Evolutionary conservation across 371 early-diverging fungal species (phyloP).

Genomic region (Circinella minor): DNA sequence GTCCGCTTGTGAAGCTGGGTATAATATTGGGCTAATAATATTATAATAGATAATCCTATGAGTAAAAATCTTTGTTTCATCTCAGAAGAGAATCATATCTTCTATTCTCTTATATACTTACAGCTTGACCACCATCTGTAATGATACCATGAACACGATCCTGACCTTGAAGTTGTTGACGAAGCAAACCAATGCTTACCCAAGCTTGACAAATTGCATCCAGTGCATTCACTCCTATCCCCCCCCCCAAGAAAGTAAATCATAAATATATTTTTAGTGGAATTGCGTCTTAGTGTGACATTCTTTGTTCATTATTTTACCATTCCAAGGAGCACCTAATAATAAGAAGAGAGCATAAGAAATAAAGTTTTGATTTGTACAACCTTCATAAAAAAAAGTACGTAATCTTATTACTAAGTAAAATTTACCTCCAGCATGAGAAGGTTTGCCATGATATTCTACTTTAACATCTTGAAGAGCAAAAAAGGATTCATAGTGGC

Average conservation of each 20-base stretch:
- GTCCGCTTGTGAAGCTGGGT: conserved; percentile 62
- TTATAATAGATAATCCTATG: background rate
- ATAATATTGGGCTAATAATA: conserved; percentile 47
- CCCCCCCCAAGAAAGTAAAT: no score
- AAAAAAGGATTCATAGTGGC: conserved; percentile 36
- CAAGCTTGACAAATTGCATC: conserved; percentile 69
- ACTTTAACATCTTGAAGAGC: conserved; percentile 57
- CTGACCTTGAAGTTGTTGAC: conserved; percentile 60
- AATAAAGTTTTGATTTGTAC: conserved; percentile 23
- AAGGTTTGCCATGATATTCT: conserved; percentile 70
- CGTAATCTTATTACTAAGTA: background rate
- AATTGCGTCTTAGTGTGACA: no score
- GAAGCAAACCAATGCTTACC: conserved; percentile 64
- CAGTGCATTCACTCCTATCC: conserved; percentile 74
- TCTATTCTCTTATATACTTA: conserved; percentile 33
- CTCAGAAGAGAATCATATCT: no score
- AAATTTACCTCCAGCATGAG: conserved; percentile 58
- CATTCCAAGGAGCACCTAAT: conserved; percentile 24
- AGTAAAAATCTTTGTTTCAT: no score
- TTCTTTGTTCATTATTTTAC: conserved; percentile 4
- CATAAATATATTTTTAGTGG: no score
- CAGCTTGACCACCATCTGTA: conserved; percentile 66
- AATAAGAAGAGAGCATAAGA: conserved; percentile 21
- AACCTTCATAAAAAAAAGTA: background rate
- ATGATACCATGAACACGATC: conserved; percentile 75